These are phyloP conservation scores for Lodderomyces metapsilosis DNA, from an alignment of 1,139 yeast genomes.

Conservation along the genomic window DNA sequence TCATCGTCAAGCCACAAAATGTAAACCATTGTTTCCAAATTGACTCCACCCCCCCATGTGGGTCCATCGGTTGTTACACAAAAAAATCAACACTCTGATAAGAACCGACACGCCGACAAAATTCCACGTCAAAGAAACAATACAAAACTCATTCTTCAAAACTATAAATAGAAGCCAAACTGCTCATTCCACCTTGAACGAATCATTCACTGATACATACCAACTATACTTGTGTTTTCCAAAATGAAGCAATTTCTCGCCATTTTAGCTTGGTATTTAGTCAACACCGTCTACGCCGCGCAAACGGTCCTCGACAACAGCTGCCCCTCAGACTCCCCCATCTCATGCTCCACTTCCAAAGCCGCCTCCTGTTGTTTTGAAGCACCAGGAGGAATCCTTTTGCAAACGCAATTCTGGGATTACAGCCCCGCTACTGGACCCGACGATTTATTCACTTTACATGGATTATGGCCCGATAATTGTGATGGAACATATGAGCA, in stretches of 20 bases:
- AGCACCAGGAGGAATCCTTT: slow-evolving; percentile 70
- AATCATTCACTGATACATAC: no score
- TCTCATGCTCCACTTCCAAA: slow-evolving; percentile 51
- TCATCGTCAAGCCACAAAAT: no score
- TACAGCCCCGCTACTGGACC: slow-evolving; percentile 82
- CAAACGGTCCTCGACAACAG: slow-evolving; percentile 8
- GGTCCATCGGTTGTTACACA: no score
- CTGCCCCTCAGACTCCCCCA: slow-evolving; percentile 69
- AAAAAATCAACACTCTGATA: no score
- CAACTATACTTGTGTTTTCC: no score
- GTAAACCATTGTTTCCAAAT: no score
- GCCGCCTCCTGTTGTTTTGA: slow-evolving; percentile 72
- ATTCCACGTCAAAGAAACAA: no score
- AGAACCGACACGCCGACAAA: no score
- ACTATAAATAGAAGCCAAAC: no score
- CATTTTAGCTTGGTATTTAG: slow-evolving; percentile 4
- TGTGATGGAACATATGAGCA: slow-evolving; percentile 46
- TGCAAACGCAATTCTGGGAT: slow-evolving; percentile 95
- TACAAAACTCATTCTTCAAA: no score
- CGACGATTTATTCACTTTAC: slow-evolving; percentile 73
- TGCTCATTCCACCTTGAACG: no score
- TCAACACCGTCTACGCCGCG: slow-evolving; percentile 5
- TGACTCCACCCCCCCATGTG: no score
- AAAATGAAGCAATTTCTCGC: slow-evolving; percentile 3
- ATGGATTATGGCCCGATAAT: slow-evolving; percentile 49